These are phyloP conservation scores for Pyrenochaeta sp. DNA, from an alignment of 2,329 filamentous ascomycete genomes.

Conservation along the genomic window DNA sequence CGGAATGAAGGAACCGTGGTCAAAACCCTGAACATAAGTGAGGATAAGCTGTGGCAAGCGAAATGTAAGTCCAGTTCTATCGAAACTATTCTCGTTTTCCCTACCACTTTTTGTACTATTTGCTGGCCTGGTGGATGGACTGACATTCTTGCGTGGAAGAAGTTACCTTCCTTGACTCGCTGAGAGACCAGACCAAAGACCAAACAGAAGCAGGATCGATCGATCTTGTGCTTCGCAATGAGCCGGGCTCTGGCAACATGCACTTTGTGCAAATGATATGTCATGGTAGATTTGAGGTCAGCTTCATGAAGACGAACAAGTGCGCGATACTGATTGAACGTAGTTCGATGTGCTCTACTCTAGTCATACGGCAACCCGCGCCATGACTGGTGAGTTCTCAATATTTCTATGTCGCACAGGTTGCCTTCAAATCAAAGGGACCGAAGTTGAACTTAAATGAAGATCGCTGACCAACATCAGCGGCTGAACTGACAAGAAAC, in stretches of 20 bases:
- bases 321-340: constrained; percentile 1
- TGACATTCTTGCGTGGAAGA: constrained; percentile 58
- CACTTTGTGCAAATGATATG: constrained; percentile 92
- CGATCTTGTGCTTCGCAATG: constrained; percentile 65
- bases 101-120: too few relatives aligned
- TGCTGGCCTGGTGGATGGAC: constrained; percentile 3
- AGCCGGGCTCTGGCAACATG: constrained; percentile 75
- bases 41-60: constrained; percentile 78
- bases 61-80: constrained; percentile 62
- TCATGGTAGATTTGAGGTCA: constrained; percentile 77
- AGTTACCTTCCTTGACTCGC: constrained; percentile 63
- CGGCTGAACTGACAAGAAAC: constrained; percentile 71
- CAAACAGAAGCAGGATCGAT: constrained; percentile 16
- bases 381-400: constrained; percentile 58
- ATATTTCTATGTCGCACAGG: too few relatives aligned
- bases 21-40: constrained; percentile 69
- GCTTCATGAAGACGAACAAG: constrained; percentile 1
- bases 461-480: constrained; percentile 25
- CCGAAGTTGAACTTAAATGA: too few relatives aligned
- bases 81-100: not conserved
- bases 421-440: too few relatives aligned
- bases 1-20: constrained; percentile 74
- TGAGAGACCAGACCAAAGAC: constrained; percentile 65
- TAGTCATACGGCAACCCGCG: constrained; percentile 70
- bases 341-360: constrained; percentile 91